A percentile compares a stretch with the other conserved stretches of the same genome.
Conservation (phyloP, 495 filamentous ascomycete genomes). For the Penicillium roqueforti region DNA sequence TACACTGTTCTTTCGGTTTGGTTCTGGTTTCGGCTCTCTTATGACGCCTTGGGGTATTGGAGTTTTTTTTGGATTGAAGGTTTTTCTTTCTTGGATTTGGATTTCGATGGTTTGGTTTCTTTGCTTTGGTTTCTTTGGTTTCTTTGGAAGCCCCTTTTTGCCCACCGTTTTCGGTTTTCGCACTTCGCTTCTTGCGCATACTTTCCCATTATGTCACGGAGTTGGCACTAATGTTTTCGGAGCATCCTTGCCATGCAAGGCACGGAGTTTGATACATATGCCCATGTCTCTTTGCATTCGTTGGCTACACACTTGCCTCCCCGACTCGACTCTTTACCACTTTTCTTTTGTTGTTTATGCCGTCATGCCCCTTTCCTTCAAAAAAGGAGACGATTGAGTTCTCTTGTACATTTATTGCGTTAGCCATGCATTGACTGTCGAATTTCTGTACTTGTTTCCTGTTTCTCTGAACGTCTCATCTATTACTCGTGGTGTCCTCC, state of each 20-base stretch:
- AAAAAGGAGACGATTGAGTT: slow-evolving; percentile 20
- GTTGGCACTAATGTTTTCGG: slow-evolving; percentile 18
- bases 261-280: slow-evolving; percentile 17
- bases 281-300: background rate
- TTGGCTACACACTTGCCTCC: slow-evolving; percentile 4
- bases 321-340: slow-evolving; percentile 16
- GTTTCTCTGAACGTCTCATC: slow-evolving; percentile 5
- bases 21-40: slow-evolving; percentile 1
- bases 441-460: background rate
- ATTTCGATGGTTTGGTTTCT: slow-evolving; percentile 6
- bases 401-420: slow-evolving; percentile 33
- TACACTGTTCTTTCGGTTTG: slow-evolving; percentile 11
- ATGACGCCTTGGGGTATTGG: slow-evolving; percentile 12
- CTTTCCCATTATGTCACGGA: slow-evolving; percentile 22
- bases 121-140: too few species aligned
- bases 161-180: slow-evolving; percentile 6
- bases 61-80: background rate
- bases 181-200: slow-evolving; percentile 29
- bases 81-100: slow-evolving; percentile 8
- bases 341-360: slow-evolving; percentile 36
- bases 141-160: slow-evolving; percentile 10
- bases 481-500: background rate
- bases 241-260: slow-evolving; percentile 18
- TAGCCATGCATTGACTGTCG: slow-evolving; percentile 16
- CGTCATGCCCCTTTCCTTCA: slow-evolving; percentile 31